These are phyloP conservation scores for Kodamaea arcana DNA, from an alignment of 1,139 yeast genomes.

Conservation along the genomic window DNA sequence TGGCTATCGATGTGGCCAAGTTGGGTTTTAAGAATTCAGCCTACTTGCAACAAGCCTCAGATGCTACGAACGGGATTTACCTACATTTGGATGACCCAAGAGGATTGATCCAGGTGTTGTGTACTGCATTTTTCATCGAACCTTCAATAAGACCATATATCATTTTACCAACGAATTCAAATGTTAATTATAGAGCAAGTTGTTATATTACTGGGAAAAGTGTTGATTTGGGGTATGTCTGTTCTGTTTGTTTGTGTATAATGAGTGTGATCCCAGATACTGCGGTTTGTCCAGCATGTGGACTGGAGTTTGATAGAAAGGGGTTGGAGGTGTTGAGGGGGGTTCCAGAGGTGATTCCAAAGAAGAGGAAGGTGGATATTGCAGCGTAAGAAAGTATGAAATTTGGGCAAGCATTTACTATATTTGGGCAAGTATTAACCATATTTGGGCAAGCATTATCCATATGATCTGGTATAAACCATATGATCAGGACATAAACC, in stretches of 20 bases:
- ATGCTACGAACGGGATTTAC: slow-evolving; percentile 90
- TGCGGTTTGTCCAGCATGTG: slow-evolving; percentile 57
- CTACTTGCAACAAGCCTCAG: slow-evolving; percentile 92
- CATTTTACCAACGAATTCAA: slow-evolving; percentile 77
- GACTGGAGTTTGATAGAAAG: slow-evolving; percentile 49
- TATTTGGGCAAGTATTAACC: too few relatives aligned
- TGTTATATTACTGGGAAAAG: slow-evolving; percentile 87
- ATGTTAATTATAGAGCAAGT: slow-evolving; percentile 91
- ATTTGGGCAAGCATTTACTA: too few relatives aligned
- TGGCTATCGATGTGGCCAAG: slow-evolving; percentile 88
- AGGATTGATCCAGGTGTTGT: slow-evolving; percentile 67
- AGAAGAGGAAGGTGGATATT: slow-evolving; percentile 28
- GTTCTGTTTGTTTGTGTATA: slow-evolving; percentile 89
- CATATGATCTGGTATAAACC: too few relatives aligned
- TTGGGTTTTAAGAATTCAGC: slow-evolving; percentile 68
- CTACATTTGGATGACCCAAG: slow-evolving; percentile 67
- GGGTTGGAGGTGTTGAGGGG: slow-evolving; percentile 38
- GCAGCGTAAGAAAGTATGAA: too few relatives aligned
- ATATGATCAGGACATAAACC: too few relatives aligned
- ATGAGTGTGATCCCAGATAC: slow-evolving; percentile 57
- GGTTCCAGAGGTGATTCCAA: slow-evolving; percentile 49
- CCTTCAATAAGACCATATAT: slow-evolving; percentile 73
- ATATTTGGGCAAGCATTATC: too few relatives aligned
- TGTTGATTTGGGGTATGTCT: slow-evolving; percentile 90
- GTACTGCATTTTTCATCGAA: slow-evolving; percentile 74